A percentile compares a stretch with the other conserved stretches of the same genome.
Conservation (phyloP, 305 asterid genomes). For the Fraxinus albicans region DNA sequence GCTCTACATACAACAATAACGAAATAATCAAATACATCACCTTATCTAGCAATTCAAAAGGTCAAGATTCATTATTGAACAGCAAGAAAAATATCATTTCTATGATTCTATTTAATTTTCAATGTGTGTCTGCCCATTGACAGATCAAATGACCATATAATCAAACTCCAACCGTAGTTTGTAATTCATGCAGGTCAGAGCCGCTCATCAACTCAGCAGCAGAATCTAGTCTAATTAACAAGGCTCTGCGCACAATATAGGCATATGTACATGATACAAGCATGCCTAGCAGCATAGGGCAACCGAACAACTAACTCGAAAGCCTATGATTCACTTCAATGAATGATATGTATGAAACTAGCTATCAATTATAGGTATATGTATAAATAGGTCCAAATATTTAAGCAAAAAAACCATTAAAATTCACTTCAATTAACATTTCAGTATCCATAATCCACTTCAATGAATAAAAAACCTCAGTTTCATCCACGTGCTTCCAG, state of each 20-base stretch:
- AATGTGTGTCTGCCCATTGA: background rate
- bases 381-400: background rate
- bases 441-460: slow-evolving; percentile 1
- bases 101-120: background rate
- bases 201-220: background rate
- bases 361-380: background rate
- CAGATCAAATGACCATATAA: background rate
- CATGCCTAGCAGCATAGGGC: background rate
- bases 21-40: background rate
- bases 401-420: background rate
- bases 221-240: background rate
- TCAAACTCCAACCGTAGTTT: background rate
- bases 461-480: slow-evolving; percentile 56
- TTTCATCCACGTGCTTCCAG: slow-evolving; percentile 95
- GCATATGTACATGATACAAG: background rate
- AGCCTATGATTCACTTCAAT: background rate
- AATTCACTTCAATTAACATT: slow-evolving; percentile 22
- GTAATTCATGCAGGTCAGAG: background rate
- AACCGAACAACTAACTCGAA: background rate
- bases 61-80: background rate
- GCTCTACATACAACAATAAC: background rate
- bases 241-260: background rate
- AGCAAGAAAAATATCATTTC: background rate
- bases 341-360: background rate
- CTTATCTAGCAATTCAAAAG: background rate